A percentile compares a stretch with the other conserved stretches of the same genome.
Conservation (phyloP, 768 basidiomycete species). For the Fomitopsis serialis region DNA sequence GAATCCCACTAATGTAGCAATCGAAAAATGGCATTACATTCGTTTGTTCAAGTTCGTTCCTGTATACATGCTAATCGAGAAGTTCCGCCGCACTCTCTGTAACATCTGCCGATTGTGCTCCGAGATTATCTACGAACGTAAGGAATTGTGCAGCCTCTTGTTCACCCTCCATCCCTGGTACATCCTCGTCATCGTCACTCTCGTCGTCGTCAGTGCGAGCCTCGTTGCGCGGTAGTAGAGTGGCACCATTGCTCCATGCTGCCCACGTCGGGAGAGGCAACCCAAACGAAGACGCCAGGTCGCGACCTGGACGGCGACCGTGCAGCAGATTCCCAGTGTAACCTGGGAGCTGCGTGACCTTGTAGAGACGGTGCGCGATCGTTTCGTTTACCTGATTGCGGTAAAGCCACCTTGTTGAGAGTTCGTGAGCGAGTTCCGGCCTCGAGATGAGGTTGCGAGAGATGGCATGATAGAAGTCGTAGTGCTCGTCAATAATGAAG, state of each 20-base stretch:
- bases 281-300: not conserved
- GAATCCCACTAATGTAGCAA: no score
- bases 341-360: no score
- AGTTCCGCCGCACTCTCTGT: no score
- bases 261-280: not conserved
- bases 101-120: no score
- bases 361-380: not conserved
- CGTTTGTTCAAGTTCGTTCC: no score
- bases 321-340: no score
- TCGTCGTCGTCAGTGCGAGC: no score
- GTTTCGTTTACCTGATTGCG: not conserved
- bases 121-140: no score
- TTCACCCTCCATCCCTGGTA: not conserved
- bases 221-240: not conserved
- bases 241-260: not conserved
- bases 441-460: not conserved
- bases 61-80: no score
- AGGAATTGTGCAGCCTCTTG: no score
- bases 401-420: not conserved
- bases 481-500: conserved; percentile 23
- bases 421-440: conserved; percentile 7
- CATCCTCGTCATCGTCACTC: no score
- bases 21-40: no score
- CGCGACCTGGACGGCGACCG: not conserved
- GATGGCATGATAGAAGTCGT: conserved; percentile 4